Evolutionary conservation across 2,329 filamentous ascomycete genomes (phyloP).

Genomic region (Arthrobotrys pseudoclavata): DNA sequence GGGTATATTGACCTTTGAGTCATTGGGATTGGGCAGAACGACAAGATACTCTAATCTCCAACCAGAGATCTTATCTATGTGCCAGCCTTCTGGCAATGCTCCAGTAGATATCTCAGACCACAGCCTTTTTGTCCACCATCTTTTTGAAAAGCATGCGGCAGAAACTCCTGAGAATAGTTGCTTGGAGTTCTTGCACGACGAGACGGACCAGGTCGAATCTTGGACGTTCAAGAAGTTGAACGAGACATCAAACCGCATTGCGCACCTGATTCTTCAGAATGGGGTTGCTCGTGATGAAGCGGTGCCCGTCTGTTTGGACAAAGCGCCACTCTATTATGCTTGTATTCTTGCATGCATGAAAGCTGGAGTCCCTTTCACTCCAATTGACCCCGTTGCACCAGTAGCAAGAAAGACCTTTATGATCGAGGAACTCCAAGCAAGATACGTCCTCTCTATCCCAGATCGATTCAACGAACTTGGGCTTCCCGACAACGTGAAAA

Average conservation of each 20-base stretch:
- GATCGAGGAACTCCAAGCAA: conserved; percentile 62
- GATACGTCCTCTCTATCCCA: conserved; percentile 53
- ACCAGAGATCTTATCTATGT: conserved; percentile 49
- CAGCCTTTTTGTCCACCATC: conserved; percentile 64
- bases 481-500: conserved; percentile 24
- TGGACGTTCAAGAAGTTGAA: conserved; percentile 64
- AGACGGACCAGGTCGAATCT: conserved; percentile 62
- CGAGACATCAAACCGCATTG: conserved; percentile 61
- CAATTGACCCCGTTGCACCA: conserved; percentile 63
- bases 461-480: conserved; percentile 47
- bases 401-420: conserved; percentile 62
- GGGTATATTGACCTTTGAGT: conserved; percentile 33
- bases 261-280: conserved; percentile 61
- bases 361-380: conserved; percentile 63
- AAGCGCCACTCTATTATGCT: conserved; percentile 63
- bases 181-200: conserved; percentile 66
- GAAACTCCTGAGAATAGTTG: conserved; percentile 64
- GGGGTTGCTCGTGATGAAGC: conserved; percentile 62
- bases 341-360: conserved; percentile 63
- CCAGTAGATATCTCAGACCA: conserved; percentile 39
- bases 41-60: conserved; percentile 32
- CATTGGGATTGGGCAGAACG: background rate
- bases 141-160: conserved; percentile 66
- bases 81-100: conserved; percentile 43
- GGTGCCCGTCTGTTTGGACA: conserved; percentile 63